Conservation (phyloP, 2,329 filamentous ascomycete species). For the Ceratocystis destructans region DNA sequence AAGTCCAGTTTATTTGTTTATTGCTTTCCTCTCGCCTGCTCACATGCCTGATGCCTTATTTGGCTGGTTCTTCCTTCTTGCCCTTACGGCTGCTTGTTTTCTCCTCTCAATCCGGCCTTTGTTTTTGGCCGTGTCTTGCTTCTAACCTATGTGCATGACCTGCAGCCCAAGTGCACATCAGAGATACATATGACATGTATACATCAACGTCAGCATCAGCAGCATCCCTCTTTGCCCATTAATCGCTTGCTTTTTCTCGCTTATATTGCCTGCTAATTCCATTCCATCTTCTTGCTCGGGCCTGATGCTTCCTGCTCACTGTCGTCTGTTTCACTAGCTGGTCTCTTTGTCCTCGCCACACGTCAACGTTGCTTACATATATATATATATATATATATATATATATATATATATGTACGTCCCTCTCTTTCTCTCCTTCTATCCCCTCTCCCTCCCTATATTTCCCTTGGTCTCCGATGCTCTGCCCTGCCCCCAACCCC, state of each 20-base stretch:
- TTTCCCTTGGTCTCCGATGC: background rate
- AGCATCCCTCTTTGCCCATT: background rate
- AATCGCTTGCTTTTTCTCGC: background rate
- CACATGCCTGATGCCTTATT: too few species aligned
- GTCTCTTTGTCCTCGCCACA: background rate
- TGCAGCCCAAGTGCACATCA: too few species aligned
- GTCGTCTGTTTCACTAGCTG: background rate
- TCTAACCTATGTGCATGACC: too few species aligned
- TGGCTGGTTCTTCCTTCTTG: too few species aligned
- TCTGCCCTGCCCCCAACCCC: background rate
- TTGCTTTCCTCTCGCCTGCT: too few species aligned
- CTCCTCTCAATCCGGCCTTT: too few species aligned
- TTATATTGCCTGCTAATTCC: constrained; percentile 6
- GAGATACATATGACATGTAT: background rate
- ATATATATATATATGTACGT: background rate
- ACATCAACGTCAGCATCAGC: background rate
- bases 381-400: background rate
- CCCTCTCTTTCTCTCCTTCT: background rate
- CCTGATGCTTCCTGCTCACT: background rate
- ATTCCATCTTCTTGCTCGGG: background rate
- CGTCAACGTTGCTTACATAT: background rate
- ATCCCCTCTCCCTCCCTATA: background rate
- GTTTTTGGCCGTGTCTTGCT: too few species aligned
- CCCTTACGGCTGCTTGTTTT: too few species aligned
- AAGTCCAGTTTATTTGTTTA: background rate